Conservation (phyloP, 805 yeast species). For the Kuraishia borneana region DNA sequence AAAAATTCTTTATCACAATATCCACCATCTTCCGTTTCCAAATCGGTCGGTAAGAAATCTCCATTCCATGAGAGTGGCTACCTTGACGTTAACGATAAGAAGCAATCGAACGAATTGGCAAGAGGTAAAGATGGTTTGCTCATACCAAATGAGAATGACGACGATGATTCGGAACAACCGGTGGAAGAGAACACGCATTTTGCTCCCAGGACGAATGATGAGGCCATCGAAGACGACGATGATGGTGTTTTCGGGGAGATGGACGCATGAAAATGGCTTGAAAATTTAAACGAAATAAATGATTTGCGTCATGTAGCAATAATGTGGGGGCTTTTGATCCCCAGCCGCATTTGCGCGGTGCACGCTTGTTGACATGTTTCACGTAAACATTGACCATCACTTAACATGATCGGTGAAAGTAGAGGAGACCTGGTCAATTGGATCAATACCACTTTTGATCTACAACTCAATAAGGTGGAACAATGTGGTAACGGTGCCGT, state of each 20-base stretch:
- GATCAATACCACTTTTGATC: conserved; percentile 63
- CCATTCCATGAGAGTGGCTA: conserved; percentile 19
- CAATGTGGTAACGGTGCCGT: conserved; percentile 96
- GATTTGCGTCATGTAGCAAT: no score
- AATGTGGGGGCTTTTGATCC: no score
- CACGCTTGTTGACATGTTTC: no score
- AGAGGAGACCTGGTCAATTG: conserved; percentile 76
- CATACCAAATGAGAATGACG: conserved; percentile 10
- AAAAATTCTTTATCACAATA: conserved; percentile 32
- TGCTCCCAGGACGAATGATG: not conserved
- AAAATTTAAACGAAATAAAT: no score
- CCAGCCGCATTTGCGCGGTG: no score
- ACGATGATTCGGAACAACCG: conserved; percentile 7
- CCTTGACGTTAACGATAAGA: conserved; percentile 13
- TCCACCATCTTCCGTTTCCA: conserved; percentile 24
- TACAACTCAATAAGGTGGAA: conserved; percentile 69
- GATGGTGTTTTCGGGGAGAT: conserved; percentile 24
- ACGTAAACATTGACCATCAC: not conserved
- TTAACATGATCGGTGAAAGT: conserved; percentile 48
- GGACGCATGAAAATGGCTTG: no score
- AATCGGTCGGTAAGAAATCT: conserved; percentile 5
- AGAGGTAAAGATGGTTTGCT: conserved; percentile 7
- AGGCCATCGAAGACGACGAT: conserved; percentile 7
- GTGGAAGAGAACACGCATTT: conserved; percentile 5
- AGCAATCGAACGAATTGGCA: conserved; percentile 5